Evolutionary conservation across 1,284 basidiomycete species (phyloP), one percentile per base, ranked within the genome.

Genomic region (Inonotus hispidus): DNA sequence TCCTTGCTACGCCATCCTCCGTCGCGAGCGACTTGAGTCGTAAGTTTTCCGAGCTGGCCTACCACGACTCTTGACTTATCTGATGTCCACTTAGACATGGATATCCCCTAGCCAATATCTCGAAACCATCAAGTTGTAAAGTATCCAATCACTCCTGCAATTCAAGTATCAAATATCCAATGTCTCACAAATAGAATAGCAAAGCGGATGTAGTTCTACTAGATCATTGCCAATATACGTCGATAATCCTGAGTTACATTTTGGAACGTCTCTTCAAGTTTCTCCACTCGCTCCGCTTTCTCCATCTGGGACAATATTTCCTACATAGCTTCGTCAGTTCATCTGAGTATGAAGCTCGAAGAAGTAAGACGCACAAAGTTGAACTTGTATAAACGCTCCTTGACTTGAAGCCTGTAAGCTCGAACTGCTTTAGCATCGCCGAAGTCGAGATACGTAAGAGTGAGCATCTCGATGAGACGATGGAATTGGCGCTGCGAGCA

Each of bases 241-340:
- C 81, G 80, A 68, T 98, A 98, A 73, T 95, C 95, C 54, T 93
- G 87, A 57, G 82, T 77, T 14, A 98, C 93, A 62, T 81, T 88
- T 70, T 92, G 87, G 75, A 93, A 99, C 10, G 96, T 98, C 75
- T 96, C 92, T 71, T 96, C 90, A 53, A 99, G 78, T 71, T 95
- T 97, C 63, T 90, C 85, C 59, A 92, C 80, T 47, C 93, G 81
- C 71, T 98, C 95, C 56, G 87, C 79, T 66, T 89, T 88, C 58
- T 94, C 90, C 62, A 97, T 75, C 71, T 95, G 92, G 55, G 85
- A 86, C 56, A 98, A 80, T 59, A 90, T 82, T 77, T 97, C 94
- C 90, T 95, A 71, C 37, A 62, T 7, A 64, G 35, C 52, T 49
- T 50, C 32, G 32, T 32, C 32, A 46, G 32, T 63, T 66, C 50